These are phyloP conservation scores for Erythrophleum fordii DNA, from an alignment of 306 rosid genomes.

Conservation along the genomic window DNA sequence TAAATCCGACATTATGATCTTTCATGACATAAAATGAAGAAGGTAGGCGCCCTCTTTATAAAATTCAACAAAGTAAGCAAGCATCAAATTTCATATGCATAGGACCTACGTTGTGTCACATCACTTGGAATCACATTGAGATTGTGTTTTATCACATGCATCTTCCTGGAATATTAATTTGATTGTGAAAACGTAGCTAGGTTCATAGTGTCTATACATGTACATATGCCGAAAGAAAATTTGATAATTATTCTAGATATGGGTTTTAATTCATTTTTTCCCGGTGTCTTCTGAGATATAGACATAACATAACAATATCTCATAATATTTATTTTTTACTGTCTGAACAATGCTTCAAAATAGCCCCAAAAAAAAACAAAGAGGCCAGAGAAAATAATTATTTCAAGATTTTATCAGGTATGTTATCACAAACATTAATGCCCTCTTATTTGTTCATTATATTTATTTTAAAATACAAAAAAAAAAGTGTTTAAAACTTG, in stretches of 20 bases:
- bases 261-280: too few relatives aligned
- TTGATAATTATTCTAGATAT: neutral
- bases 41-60: neutral
- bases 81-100: constrained; percentile 3
- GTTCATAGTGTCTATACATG: constrained; percentile 11
- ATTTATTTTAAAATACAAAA: too few relatives aligned
- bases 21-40: neutral
- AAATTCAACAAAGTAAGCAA: neutral
- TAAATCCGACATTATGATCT: too few relatives aligned
- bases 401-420: neutral
- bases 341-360: neutral
- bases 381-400: neutral
- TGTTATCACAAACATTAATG: too few relatives aligned
- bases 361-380: neutral
- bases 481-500: too few relatives aligned
- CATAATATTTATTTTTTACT: neutral
- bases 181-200: constrained; percentile 25
- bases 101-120: constrained; percentile 32
- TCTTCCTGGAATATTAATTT: constrained; percentile 22
- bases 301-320: neutral
- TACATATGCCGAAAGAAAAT: too few relatives aligned
- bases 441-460: too few relatives aligned
- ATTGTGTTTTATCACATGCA: constrained; percentile 29
- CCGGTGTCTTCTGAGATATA: neutral
- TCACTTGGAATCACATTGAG: neutral